Evolutionary conservation across 1,284 basidiomycete species (phyloP), one percentile per base, ranked within the genome.

Genomic region (Cutaneotrichosporon sp.): DNA sequence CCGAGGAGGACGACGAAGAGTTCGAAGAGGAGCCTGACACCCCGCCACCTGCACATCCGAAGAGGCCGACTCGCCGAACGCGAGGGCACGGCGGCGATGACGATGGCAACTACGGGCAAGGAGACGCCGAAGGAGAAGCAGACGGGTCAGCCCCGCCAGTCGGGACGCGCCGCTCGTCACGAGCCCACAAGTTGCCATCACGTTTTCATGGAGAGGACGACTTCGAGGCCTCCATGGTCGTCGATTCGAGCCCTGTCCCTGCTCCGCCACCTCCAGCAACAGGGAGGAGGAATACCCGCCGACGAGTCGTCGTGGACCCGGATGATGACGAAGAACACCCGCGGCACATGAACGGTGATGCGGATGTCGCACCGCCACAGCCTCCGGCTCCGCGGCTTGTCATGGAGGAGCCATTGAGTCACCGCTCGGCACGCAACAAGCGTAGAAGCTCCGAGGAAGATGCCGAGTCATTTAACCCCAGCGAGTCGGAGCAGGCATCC

Each of bases 141-240:
- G 67, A 64, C 30, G 67, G 64, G 61, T 58, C 47, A 22, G 30
- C 13, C 57, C 30, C 22, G 18, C 58, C 42, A 2, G 26, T 36
- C 4, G 51, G 85, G 81, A 18, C 81, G 1, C 67, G 64, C n/a
- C 64, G 70, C 31, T 71, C 70, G 4, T 56, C 60, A 16, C 60
- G 71, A 16, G 50, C 81, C 7, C 81, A 77, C 30, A 84, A 84
- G 2, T 84, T 85, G 6, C 84, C 86, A 10, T 59, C 66, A 18
- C 66, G 67, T n/a, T 68, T 62, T 10, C 72, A 69, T 14, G 70
- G 67, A 16, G 69, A 66, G 42, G 75, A 74, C 42, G 73, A 73
- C 46, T 75, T 73, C 60, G 73, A 73, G 58, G 58, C 71, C 49
- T 70, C 65, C 47, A 70, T 72, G 65, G 42, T 62, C 49, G 21